phyloP scores from a whole-genome alignment of 768 basidiomycete species.

The Boletus coccyginus region DNA sequence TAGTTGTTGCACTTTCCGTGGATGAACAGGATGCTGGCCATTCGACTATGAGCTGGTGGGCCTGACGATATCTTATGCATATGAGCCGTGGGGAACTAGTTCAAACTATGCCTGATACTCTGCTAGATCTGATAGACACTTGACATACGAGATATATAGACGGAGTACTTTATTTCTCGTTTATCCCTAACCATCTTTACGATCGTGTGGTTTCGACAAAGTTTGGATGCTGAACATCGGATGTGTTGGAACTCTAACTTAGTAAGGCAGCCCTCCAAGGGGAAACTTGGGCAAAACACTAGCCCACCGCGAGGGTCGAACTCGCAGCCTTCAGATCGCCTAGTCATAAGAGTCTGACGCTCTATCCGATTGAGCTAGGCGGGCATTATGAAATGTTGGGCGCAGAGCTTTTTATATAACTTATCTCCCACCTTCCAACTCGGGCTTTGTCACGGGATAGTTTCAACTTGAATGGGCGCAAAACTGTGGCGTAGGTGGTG shows the following conservation, averaged over 20 bases:
- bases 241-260: not conserved
- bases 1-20: slow-evolving; percentile 81
- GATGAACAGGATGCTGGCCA: slow-evolving; percentile 41
- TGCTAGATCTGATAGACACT: not conserved
- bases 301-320: slow-evolving; percentile 66
- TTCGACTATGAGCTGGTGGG: slow-evolving; percentile 16
- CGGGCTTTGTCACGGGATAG: not conserved
- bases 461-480: slow-evolving; percentile 18
- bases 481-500: slow-evolving; percentile 20
- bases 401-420: too few relatives aligned
- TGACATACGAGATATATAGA: slow-evolving; percentile 12
- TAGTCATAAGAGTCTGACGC: slow-evolving; percentile 59
- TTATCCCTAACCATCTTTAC: slow-evolving; percentile 10
- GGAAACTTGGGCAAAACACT: slow-evolving; percentile 21
- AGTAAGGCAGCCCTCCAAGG: too few relatives aligned
- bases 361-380: slow-evolving; percentile 70
- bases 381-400: slow-evolving; percentile 29
- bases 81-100: slow-evolving; percentile 3
- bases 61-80: slow-evolving; percentile 17
- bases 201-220: not conserved
- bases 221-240: too few relatives aligned
- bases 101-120: slow-evolving; percentile 3
- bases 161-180: slow-evolving; percentile 21
- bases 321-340: slow-evolving; percentile 60
- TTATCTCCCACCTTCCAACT: not conserved